Evolutionary conservation across 768 basidiomycete genomes (phyloP).

Genomic region (Collybiopsis luxurians): DNA sequence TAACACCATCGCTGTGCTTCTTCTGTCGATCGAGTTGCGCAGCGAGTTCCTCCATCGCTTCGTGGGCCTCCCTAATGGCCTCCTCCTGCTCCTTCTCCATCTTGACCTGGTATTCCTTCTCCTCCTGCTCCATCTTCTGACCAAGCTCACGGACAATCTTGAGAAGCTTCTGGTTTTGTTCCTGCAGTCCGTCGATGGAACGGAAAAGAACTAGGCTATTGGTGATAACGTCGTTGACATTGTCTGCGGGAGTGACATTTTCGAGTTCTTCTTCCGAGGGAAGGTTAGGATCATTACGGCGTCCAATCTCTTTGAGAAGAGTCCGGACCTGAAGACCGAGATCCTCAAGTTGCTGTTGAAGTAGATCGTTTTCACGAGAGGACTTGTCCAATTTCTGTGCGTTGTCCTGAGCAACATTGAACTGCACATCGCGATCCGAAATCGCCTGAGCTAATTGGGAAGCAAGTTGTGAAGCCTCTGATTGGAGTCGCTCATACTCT

Average conservation of each 20-base stretch:
- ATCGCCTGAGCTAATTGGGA: conserved; percentile 75
- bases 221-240: conserved; percentile 80
- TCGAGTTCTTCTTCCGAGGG: conserved; percentile 66
- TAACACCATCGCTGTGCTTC: conserved; percentile 62
- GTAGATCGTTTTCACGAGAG: conserved; percentile 59
- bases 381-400: conserved; percentile 61
- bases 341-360: conserved; percentile 76
- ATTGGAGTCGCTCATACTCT: conserved; percentile 83
- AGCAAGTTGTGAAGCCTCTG: conserved; percentile 78
- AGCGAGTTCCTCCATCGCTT: conserved; percentile 77
- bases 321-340: conserved; percentile 82
- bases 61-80: conserved; percentile 85
- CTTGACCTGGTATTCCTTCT: conserved; percentile 67
- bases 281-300: conserved; percentile 81
- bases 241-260: conserved; percentile 38
- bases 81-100: conserved; percentile 75
- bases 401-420: conserved; percentile 51
- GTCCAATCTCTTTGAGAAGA: conserved; percentile 74
- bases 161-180: conserved; percentile 88
- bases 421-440: conserved; percentile 68
- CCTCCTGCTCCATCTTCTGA: conserved; percentile 80
- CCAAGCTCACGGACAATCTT: conserved; percentile 83
- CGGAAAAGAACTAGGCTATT: conserved; percentile 87
- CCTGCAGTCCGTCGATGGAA: conserved; percentile 76
- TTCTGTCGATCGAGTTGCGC: conserved; percentile 78